Percentiles rank a stretch among this genome's conserved stretches.
Conservation (phyloP, 1,284 basidiomycete genomes). For the Golubevia sp. region DNA sequence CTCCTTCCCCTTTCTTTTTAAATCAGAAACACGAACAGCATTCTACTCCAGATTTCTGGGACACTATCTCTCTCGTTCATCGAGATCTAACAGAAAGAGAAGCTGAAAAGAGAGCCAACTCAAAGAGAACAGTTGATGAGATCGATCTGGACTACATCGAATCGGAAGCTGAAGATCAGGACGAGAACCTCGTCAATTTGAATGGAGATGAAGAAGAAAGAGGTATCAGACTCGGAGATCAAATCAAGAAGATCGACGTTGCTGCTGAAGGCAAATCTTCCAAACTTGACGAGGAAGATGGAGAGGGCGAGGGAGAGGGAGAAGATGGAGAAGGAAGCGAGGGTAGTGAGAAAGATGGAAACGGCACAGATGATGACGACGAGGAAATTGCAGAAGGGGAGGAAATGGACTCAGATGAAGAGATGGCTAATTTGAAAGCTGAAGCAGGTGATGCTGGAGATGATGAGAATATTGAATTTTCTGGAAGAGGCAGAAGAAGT, state of each 20-base stretch:
- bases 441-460: slow-evolving; percentile 32
- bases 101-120: slow-evolving; percentile 20
- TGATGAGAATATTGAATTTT: slow-evolving; percentile 14
- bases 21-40: slow-evolving; percentile 13
- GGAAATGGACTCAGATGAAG: slow-evolving; percentile 29
- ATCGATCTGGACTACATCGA: slow-evolving; percentile 28
- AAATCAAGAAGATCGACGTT: background rate
- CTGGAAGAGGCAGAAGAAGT: slow-evolving; percentile 7
- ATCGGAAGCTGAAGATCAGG: slow-evolving; percentile 28
- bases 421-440: slow-evolving; percentile 39
- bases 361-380: slow-evolving; percentile 21
- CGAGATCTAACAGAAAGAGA: slow-evolving; percentile 33
- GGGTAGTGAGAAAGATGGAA: slow-evolving; percentile 19
- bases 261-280: background rate
- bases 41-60: slow-evolving; percentile 34
- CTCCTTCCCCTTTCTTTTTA: background rate
- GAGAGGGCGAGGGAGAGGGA: slow-evolving; percentile 8
- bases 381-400: slow-evolving; percentile 29
- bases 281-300: slow-evolving; percentile 10
- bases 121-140: slow-evolving; percentile 32
- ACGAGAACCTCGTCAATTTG: slow-evolving; percentile 3
- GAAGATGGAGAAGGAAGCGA: slow-evolving; percentile 16
- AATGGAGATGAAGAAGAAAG: slow-evolving; percentile 6
- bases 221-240: background rate
- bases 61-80: slow-evolving; percentile 34